phyloP scores from a whole-genome alignment of 768 basidiomycete species.

The Rhodotorula babjevae region DNA sequence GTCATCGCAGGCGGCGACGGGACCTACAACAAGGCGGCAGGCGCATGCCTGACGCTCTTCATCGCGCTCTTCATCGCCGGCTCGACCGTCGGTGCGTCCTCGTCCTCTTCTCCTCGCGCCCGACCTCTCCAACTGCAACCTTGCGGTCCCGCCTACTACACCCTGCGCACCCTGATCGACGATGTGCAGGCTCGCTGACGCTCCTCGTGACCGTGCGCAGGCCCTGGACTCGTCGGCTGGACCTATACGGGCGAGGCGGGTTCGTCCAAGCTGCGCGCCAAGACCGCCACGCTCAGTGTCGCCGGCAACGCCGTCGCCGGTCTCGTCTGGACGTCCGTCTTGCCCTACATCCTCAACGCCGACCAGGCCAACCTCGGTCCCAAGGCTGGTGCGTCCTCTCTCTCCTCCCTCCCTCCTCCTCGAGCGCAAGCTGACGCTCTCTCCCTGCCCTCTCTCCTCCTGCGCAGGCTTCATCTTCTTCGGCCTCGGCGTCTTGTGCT shows the following conservation, averaged over 20 bases:
- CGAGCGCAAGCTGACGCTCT: not conserved
- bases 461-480: slow-evolving; percentile 30
- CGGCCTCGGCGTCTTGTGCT: slow-evolving; percentile 28
- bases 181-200: too few species aligned
- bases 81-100: slow-evolving; percentile 8
- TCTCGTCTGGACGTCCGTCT: slow-evolving; percentile 27
- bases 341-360: slow-evolving; percentile 33
- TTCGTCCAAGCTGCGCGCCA: slow-evolving; percentile 29
- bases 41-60: slow-evolving; percentile 24
- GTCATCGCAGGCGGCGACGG: slow-evolving; percentile 4
- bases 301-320: slow-evolving; percentile 35
- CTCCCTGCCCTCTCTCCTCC: not conserved
- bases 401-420: not conserved
- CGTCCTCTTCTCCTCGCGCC: too few species aligned
- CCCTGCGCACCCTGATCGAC: too few species aligned
- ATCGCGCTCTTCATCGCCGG: slow-evolving; percentile 31
- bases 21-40: slow-evolving; percentile 23
- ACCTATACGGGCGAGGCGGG: slow-evolving; percentile 34
- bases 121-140: too few species aligned
- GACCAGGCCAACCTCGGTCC: slow-evolving; percentile 32
- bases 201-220: not conserved
- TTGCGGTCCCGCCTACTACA: too few species aligned
- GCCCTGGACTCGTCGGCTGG: slow-evolving; percentile 33
- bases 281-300: slow-evolving; percentile 33
- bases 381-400: slow-evolving; percentile 4